phyloP scores from a whole-genome alignment of 441 rosid genomes.

The Kokia cookei region DNA sequence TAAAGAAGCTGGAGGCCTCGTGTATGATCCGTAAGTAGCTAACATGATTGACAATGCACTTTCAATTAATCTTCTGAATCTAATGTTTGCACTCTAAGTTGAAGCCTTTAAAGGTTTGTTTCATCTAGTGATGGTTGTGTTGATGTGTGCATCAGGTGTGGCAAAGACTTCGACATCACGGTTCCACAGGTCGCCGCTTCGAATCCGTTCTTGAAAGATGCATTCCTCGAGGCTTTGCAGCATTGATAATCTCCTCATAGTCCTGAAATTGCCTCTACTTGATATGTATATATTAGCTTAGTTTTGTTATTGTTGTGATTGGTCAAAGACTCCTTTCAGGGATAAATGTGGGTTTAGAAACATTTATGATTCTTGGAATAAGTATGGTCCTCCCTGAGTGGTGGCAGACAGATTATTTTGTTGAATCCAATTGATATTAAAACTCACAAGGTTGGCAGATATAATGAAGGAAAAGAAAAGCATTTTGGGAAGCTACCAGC shows the following conservation, averaged over 20 bases:
- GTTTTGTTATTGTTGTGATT: not conserved
- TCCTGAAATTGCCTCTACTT: not conserved
- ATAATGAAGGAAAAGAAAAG: no score
- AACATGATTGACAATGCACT: not conserved
- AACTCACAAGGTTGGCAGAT: not conserved
- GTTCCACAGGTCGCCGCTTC: slow-evolving; percentile 85
- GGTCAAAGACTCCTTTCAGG: not conserved
- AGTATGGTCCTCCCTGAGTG: slow-evolving; percentile 1
- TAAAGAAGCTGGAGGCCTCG: slow-evolving; percentile 84
- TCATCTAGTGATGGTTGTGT: not conserved
- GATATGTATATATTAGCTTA: not conserved
- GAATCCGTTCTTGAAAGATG: slow-evolving; percentile 63
- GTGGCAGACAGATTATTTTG: not conserved
- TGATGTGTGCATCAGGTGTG: slow-evolving; percentile 53
- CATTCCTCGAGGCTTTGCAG: slow-evolving; percentile 56
- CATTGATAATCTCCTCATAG: not conserved
- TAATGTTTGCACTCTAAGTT: not conserved
- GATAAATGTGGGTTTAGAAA: not conserved
- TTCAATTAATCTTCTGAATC: not conserved
- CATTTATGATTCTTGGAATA: not conserved
- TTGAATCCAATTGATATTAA: not conserved
- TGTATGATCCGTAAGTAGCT: slow-evolving; percentile 84
- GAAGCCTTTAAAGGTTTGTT: not conserved
- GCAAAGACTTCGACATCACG: slow-evolving; percentile 77
- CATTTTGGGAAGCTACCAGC: not conserved